Conservation (phyloP, 164 flowering plant species). For the Houttuynia cordata region DNA sequence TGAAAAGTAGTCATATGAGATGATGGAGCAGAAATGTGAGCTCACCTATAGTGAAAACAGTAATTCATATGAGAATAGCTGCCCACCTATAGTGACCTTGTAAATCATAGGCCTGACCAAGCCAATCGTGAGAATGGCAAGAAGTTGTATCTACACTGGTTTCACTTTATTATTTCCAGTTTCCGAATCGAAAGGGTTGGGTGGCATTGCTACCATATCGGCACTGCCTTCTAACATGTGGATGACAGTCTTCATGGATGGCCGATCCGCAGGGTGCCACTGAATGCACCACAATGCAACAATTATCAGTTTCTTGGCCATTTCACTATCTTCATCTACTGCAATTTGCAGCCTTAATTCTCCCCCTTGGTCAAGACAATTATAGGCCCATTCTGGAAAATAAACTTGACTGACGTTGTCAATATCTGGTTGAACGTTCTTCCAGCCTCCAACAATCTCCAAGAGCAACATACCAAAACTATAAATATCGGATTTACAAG, state of each 20-base stretch:
- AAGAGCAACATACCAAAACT: constrained; percentile 17
- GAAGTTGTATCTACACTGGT: not conserved
- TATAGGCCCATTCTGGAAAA: not conserved
- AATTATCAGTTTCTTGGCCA: constrained; percentile 7
- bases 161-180: not conserved
- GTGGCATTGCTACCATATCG: not conserved
- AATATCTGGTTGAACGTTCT: no score
- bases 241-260: constrained; percentile 11
- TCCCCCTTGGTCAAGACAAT: not conserved
- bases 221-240: constrained; percentile 6
- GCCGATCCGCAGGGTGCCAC: constrained; percentile 7
- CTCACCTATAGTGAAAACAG: no score
- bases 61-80: no score
- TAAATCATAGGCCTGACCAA: no score
- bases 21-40: no score
- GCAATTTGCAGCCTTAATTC: constrained; percentile 1
- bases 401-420: not conserved
- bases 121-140: no score
- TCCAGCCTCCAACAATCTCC: constrained; percentile 8
- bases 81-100: no score
- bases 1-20: no score
- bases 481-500: constrained; percentile 17
- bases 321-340: not conserved
- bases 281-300: constrained; percentile 23
- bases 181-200: constrained; percentile 3